phyloP scores from a whole-genome alignment of 2,329 filamentous ascomycete species.

The Hawksworthiomyces lignivorus region DNA sequence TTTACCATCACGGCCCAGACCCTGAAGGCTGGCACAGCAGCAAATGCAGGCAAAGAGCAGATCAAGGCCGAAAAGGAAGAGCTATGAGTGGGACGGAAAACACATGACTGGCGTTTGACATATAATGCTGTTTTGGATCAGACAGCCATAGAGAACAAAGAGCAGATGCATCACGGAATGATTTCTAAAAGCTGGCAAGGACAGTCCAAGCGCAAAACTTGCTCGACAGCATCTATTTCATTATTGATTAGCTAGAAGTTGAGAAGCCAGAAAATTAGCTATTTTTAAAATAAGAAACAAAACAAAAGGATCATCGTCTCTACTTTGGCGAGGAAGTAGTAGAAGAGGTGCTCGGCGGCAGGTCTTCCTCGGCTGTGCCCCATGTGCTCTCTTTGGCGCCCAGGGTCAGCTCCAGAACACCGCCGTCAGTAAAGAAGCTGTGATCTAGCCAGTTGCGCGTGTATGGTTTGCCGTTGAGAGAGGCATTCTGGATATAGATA shows the following conservation, averaged over 20 bases:
- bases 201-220: too few relatives aligned
- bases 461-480: slow-evolving; percentile 45
- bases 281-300: neutral
- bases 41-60: neutral
- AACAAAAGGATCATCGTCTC: neutral
- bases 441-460: slow-evolving; percentile 30
- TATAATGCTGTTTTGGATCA: too few relatives aligned
- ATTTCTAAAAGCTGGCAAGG: too few relatives aligned
- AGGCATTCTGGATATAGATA: slow-evolving; percentile 27
- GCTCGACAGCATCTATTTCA: too few relatives aligned
- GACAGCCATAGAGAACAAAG: too few relatives aligned
- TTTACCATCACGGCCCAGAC: slow-evolving; percentile 16
- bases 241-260: too few relatives aligned
- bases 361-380: slow-evolving; percentile 34
- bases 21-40: slow-evolving; percentile 3
- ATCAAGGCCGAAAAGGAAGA: slow-evolving; percentile 3
- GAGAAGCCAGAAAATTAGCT: neutral
- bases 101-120: too few relatives aligned
- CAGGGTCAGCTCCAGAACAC: slow-evolving; percentile 41
- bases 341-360: slow-evolving; percentile 19
- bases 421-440: neutral
- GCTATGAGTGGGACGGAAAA: neutral
- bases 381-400: slow-evolving; percentile 44
- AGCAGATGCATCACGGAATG: too few relatives aligned
- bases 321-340: too few relatives aligned